A percentile compares a stretch with the other conserved stretches of the same genome.
Evolutionary conservation across 1,284 basidiomycete species (phyloP).

Genomic region (Waitea zeae): DNA sequence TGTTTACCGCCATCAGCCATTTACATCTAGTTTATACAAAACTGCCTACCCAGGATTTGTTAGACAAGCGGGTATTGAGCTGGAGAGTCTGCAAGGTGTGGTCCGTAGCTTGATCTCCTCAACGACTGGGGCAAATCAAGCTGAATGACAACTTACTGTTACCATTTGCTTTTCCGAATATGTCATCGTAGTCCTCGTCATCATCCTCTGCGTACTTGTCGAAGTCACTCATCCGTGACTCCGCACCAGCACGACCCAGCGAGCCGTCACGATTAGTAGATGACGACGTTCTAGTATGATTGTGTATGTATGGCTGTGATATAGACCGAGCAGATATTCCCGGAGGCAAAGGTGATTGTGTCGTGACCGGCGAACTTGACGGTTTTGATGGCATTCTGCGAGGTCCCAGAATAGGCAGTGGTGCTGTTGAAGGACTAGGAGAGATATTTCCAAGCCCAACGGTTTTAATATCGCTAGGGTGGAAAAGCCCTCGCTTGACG

Average conservation of each 20-base stretch:
- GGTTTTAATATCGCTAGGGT: conserved; percentile 75
- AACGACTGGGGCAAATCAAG: conserved; percentile 3
- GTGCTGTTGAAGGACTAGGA: conserved; percentile 45
- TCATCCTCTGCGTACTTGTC: conserved; percentile 76
- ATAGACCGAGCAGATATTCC: conserved; percentile 10
- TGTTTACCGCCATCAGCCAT: conserved; percentile 12
- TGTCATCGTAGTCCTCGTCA: conserved; percentile 78
- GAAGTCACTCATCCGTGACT: conserved; percentile 37
- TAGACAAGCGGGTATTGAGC: conserved; percentile 71
- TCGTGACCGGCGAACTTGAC: conserved; percentile 24
- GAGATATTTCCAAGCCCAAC: conserved; percentile 30
- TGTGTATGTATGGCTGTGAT: conserved; percentile 4
- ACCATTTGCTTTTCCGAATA: conserved; percentile 65
- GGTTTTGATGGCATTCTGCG: conserved; percentile 12
- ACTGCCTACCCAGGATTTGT: conserved; percentile 66
- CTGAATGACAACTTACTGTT: conserved; percentile 25
- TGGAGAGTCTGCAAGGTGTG: conserved; percentile 55
- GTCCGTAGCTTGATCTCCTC: conserved; percentile 25
- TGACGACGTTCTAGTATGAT: conserved; percentile 31
- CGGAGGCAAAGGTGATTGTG: conserved; percentile 4
- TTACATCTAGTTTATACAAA: conserved; percentile 3
- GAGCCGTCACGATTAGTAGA: conserved; percentile 26
- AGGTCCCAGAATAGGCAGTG: conserved; percentile 31
- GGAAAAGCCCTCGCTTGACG: conserved; percentile 57
- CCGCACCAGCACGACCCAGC: conserved; percentile 44